Evolutionary conservation across 108 stramenopile genomes (phyloP).

Genomic region (Fragilariopsis cylindrus): DNA sequence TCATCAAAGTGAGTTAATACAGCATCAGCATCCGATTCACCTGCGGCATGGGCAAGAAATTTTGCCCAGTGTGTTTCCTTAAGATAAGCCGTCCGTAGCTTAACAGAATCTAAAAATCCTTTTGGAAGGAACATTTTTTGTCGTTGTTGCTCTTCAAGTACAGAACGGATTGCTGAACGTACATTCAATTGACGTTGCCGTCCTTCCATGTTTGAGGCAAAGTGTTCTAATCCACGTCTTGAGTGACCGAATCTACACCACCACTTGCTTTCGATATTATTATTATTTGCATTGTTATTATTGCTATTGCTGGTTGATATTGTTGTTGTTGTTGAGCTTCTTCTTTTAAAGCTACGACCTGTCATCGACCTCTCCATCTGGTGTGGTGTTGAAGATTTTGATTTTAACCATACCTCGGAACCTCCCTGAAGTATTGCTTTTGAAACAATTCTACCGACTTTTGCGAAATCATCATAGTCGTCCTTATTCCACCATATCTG

Average conservation of each 20-base stretch:
- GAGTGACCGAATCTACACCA: slow-evolving; percentile 81
- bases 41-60: slow-evolving; percentile 69
- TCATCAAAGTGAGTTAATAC: slow-evolving; percentile 59
- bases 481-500: slow-evolving; percentile 76
- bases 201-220: slow-evolving; percentile 68
- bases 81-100: slow-evolving; percentile 58
- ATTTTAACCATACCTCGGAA: slow-evolving; percentile 68
- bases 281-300: neutral
- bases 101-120: slow-evolving; percentile 39
- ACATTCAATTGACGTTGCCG: slow-evolving; percentile 62
- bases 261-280: slow-evolving; percentile 44
- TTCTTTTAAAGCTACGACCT: neutral
- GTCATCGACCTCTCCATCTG: neutral
- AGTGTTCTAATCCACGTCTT: slow-evolving; percentile 70
- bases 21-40: slow-evolving; percentile 68
- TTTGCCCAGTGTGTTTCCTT: slow-evolving; percentile 68
- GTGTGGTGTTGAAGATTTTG: slow-evolving; percentile 32
- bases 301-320: neutral
- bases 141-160: slow-evolving; percentile 64
- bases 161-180: slow-evolving; percentile 49
- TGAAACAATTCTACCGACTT: slow-evolving; percentile 66
- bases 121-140: slow-evolving; percentile 41
- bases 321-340: neutral
- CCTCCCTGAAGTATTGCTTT: slow-evolving; percentile 79
- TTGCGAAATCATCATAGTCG: slow-evolving; percentile 82